phyloP scores from a whole-genome alignment of 2,329 filamentous ascomycete genomes.

The Biscogniauxia sp. region DNA sequence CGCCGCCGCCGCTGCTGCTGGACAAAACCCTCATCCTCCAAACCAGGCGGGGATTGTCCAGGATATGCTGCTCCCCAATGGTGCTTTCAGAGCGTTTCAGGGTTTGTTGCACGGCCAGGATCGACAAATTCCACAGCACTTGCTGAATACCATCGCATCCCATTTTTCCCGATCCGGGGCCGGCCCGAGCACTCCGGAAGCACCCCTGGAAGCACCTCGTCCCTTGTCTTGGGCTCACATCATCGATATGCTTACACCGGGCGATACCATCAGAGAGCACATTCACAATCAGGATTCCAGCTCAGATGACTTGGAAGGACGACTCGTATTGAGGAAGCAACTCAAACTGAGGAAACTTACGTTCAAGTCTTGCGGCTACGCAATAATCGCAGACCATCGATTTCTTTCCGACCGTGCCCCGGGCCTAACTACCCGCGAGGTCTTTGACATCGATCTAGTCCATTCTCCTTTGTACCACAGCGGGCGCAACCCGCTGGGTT shows the following conservation, averaged over 20 bases:
- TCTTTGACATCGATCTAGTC: conserved; percentile 8
- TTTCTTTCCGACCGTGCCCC: conserved; percentile 28
- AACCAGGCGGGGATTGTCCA: background rate
- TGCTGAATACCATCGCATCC: background rate
- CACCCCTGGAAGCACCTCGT: conserved; percentile 21
- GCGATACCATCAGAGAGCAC: conserved; percentile 31
- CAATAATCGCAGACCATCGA: conserved; percentile 36
- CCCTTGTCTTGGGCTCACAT: conserved; percentile 41
- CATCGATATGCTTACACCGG: conserved; percentile 42
- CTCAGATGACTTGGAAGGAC: background rate
- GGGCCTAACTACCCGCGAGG: conserved; percentile 6
- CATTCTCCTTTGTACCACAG: conserved; percentile 3
- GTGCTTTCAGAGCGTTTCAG: background rate
- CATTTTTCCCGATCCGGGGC: background rate
- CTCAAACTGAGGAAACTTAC: conserved; percentile 39
- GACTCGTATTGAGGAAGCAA: conserved; percentile 6
- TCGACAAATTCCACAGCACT: background rate
- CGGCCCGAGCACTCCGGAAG: background rate
- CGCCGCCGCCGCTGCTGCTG: background rate
- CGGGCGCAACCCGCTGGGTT: background rate
- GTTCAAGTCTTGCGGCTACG: conserved; percentile 63
- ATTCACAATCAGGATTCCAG: conserved; percentile 1
- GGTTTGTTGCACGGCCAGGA: background rate
- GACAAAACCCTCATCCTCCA: background rate
- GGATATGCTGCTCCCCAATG: background rate